Conservation (phyloP, 805 yeast species). For the Saturnispora ahearnii region DNA sequence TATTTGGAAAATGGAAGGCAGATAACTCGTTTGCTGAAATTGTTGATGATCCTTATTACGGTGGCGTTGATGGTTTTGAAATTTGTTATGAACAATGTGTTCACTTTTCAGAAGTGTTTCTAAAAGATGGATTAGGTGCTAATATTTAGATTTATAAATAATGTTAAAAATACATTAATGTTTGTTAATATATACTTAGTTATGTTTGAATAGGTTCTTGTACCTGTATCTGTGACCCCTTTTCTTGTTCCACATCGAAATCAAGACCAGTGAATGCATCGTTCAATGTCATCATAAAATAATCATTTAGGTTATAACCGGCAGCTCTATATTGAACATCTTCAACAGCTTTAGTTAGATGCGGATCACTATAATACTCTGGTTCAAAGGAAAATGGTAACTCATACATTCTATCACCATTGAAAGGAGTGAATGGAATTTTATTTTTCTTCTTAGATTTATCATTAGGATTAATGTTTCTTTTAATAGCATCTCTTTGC, state of each 20-base stretch:
- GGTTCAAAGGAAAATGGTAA: conserved; percentile 37
- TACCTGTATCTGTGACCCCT: conserved; percentile 12
- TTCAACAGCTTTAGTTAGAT: conserved; percentile 30
- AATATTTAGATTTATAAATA: not conserved
- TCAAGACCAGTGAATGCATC: conserved; percentile 89
- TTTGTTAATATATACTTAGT: not conserved
- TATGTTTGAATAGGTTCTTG: not conserved
- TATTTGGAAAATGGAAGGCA: conserved; percentile 79
- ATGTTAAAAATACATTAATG: not conserved
- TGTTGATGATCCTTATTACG: conserved; percentile 90
- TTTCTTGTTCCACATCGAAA: conserved; percentile 63
- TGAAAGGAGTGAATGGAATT: conserved; percentile 85
- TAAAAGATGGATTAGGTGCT: conserved; percentile 36
- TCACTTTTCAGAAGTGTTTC: conserved; percentile 67
- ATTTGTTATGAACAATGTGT: conserved; percentile 62
- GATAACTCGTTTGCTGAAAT: conserved; percentile 41
- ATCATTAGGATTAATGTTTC: conserved; percentile 20
- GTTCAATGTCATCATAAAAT: conserved; percentile 67
- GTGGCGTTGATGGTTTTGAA: conserved; percentile 78
- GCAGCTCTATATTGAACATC: conserved; percentile 71
- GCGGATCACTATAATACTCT: conserved; percentile 51
- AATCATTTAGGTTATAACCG: conserved; percentile 68
- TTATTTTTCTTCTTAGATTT: conserved; percentile 18
- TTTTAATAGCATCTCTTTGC: conserved; percentile 23
- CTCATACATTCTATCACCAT: conserved; percentile 67